Base-by-base conservation (phyloP, 2,329 filamentous ascomycete genomes). In the Ceratocystis harringtonii region DNA sequence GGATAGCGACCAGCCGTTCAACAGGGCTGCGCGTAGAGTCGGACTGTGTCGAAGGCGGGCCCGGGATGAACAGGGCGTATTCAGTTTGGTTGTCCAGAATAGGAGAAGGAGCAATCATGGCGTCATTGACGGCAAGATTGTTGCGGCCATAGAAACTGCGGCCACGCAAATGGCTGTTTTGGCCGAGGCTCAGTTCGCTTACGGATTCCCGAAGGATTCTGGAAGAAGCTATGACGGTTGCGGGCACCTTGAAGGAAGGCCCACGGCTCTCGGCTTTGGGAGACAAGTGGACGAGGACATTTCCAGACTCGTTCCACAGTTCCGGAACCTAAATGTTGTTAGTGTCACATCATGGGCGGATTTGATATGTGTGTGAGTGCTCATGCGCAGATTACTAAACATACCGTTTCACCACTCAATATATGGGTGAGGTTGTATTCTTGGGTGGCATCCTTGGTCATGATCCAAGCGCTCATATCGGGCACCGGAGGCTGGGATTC, bases 271-370 rank as follows among this genome's bases (percentile, higher is more conserved):
- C 79, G 4, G 75, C 74, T 65, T 76, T 78, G 0, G 83, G 77
- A 65, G 80, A 80, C 3, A 88, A 73, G 69, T 84, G 83, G 22
- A 88, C 78, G 62, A 78, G 76, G 28, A 85, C 78, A 68, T 79
- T 79, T 48, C 81, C 84, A 63, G 73, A 75, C 65, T 86, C 83
- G 69, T 84, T 82, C 85, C 85, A 87, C 22, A 88, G 73, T 72
- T 87, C 85, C 1, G 84, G 82, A 3, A 87, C 81, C 82, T 85
- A 66, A 12, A 69, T 44, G 1, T 7, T 44, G 48, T 58, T 57
- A 28, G 32, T 22, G n/a, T 10, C 61, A 44, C 19, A 62, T 4
- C 15, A 64, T 36, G 48, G 12, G 22, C 28, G 30, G 43, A 43
- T 6, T 36, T 19, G 22, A 52, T 41, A 25, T 32, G 41, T 43